Evolutionary conservation across 2,329 filamentous ascomycete species (phyloP).

Genomic region (Dactylonectria macrodidyma): DNA sequence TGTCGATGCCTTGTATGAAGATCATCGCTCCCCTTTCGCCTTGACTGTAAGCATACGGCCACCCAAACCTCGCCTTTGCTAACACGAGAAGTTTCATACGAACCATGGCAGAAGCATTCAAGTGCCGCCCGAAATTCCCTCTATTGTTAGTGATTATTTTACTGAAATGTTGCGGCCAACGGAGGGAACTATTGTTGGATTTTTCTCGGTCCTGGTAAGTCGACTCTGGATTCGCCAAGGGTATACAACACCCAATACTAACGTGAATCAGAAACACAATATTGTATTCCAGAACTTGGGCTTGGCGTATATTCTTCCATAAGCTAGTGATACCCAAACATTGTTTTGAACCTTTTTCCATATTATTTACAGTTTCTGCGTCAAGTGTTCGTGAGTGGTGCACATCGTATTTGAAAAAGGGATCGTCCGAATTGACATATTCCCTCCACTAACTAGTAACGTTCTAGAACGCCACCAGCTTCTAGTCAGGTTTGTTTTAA

Average conservation of each 20-base stretch:
- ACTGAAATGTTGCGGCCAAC: background rate
- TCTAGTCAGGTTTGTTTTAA: no score
- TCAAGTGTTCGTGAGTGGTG: no score
- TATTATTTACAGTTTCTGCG: no score
- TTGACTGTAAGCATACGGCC: constrained; percentile 15
- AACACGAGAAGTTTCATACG: constrained; percentile 12
- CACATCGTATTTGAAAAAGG: no score
- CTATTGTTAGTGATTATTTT: background rate
- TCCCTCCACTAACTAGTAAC: no score
- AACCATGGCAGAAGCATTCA: constrained; percentile 16
- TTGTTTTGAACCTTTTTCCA: no score
- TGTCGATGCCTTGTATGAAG: constrained; percentile 14
- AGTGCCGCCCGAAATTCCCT: constrained; percentile 9
- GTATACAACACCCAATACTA: background rate
- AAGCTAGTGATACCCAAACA: no score
- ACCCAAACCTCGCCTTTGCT: background rate
- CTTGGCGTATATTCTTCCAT: background rate
- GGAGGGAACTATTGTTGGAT: background rate
- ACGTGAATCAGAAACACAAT: background rate
- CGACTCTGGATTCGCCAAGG: background rate
- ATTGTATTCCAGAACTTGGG: constrained; percentile 4
- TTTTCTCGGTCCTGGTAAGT: constrained; percentile 6
- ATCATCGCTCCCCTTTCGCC: constrained; percentile 1
- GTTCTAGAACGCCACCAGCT: no score
- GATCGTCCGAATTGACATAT: no score